These are phyloP conservation scores for Handroanthus guayacan DNA, from an alignment of 257 asterid genomes.

Conservation along the genomic window DNA sequence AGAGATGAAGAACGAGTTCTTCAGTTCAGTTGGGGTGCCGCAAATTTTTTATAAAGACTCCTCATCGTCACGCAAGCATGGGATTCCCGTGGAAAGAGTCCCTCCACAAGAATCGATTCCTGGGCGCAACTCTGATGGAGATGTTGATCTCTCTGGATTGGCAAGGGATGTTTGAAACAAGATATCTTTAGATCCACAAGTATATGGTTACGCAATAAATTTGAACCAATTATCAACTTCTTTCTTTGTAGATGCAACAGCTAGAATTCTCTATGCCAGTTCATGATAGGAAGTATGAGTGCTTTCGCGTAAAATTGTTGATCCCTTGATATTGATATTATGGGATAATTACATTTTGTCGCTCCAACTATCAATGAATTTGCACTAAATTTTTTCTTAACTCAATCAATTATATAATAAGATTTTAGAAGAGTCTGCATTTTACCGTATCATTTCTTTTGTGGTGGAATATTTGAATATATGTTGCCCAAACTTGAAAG, in stretches of 20 bases:
- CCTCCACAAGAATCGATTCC: constrained; percentile 50
- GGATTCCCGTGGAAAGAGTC: constrained; percentile 48
- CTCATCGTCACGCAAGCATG: constrained; percentile 41
- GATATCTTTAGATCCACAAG: background rate
- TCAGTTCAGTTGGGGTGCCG: constrained; percentile 52
- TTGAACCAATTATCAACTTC: background rate
- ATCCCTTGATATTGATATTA: background rate
- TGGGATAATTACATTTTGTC: no score
- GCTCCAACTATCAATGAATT: no score
- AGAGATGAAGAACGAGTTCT: constrained; percentile 63
- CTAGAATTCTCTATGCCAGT: background rate
- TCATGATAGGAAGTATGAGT: background rate
- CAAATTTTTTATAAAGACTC: constrained; percentile 24
- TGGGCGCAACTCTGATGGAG: constrained; percentile 51
- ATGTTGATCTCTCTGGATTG: constrained; percentile 63
- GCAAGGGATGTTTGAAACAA: constrained; percentile 61
- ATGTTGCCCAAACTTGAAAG: no score
- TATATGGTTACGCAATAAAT: constrained; percentile 22
- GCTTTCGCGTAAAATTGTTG: background rate
- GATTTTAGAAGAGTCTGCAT: no score
- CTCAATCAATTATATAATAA: no score
- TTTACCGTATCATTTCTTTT: no score
- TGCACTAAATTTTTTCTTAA: no score
- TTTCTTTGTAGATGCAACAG: background rate
- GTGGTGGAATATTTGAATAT: no score